Evolutionary conservation across 257 asterid species (phyloP).

Genomic region (Scutellaria minor): DNA sequence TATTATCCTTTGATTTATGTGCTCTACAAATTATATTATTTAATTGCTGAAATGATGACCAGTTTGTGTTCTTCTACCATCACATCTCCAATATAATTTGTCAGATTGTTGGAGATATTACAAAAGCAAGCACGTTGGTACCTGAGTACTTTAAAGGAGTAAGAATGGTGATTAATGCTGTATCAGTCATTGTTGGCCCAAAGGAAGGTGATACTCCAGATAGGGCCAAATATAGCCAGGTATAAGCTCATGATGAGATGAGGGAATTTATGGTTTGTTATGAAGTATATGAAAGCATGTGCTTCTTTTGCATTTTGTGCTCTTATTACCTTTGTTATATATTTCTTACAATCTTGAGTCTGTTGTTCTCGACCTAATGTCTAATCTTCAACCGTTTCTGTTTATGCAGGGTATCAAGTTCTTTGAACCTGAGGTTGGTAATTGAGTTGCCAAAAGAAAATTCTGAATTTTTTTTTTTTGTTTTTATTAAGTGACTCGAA

Average conservation of each 20-base stretch:
- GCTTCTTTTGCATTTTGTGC: conserved; percentile 2
- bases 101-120: conserved; percentile 90
- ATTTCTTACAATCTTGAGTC: conserved; percentile 19
- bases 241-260: conserved; percentile 17
- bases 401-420: conserved; percentile 90
- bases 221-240: conserved; percentile 96
- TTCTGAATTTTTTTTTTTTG: conserved; percentile 31
- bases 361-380: conserved; percentile 17
- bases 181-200: conserved; percentile 96
- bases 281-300: background rate
- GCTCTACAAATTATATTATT: background rate
- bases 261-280: background rate
- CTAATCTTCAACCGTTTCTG: conserved; percentile 25
- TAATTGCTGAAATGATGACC: conserved; percentile 20
- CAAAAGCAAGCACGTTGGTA: conserved; percentile 76
- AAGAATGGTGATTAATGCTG: conserved; percentile 75
- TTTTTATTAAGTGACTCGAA: conserved; percentile 28
- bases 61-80: background rate
- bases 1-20: background rate
- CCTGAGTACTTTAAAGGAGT: conserved; percentile 92
- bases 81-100: conserved; percentile 9
- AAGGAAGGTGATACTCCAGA: conserved; percentile 99
- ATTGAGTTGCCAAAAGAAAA: conserved; percentile 34
- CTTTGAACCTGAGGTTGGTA: conserved; percentile 95
- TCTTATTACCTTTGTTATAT: conserved; percentile 1